These are phyloP conservation scores for Epichloe uncinata DNA, from an alignment of 2,329 filamentous ascomycete genomes.

Conservation along the genomic window DNA sequence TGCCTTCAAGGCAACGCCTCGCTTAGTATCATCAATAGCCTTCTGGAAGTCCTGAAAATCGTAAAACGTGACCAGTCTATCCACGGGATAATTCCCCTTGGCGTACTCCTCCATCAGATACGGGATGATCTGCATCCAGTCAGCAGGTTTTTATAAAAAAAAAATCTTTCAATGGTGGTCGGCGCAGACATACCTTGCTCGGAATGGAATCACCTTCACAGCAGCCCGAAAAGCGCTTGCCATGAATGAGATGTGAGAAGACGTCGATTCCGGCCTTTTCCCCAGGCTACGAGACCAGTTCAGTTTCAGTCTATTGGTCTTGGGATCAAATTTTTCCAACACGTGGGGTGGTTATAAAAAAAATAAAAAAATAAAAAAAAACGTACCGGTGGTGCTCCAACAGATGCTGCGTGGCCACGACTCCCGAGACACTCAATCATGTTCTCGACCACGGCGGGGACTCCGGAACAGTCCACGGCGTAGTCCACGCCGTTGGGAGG, in stretches of 20 bases:
- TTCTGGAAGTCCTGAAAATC: constrained; percentile 1
- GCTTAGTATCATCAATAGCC: background rate
- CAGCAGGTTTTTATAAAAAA: background rate
- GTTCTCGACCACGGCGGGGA: constrained; percentile 26
- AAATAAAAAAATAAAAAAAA: background rate
- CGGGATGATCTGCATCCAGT: background rate
- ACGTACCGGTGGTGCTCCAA: background rate
- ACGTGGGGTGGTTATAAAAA: too few relatives aligned
- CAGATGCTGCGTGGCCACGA: background rate
- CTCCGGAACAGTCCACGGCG: constrained; percentile 18
- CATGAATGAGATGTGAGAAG: background rate
- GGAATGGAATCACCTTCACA: constrained; percentile 2
- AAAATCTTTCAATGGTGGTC: background rate
- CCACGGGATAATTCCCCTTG: constrained; percentile 1
- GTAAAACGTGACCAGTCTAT: background rate
- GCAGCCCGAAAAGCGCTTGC: background rate
- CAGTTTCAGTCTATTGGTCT: background rate
- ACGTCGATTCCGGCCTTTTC: background rate
- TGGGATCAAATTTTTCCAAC: too few relatives aligned
- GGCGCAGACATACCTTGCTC: background rate
- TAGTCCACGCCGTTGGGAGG: constrained; percentile 15
- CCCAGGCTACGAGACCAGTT: background rate
- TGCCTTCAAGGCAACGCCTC: constrained; percentile 18
- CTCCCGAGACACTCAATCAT: constrained; percentile 32
- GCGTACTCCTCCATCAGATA: background rate